phyloP scores from a whole-genome alignment of 495 filamentous ascomycete species.

The Hypomontagnella submonticulosa region DNA sequence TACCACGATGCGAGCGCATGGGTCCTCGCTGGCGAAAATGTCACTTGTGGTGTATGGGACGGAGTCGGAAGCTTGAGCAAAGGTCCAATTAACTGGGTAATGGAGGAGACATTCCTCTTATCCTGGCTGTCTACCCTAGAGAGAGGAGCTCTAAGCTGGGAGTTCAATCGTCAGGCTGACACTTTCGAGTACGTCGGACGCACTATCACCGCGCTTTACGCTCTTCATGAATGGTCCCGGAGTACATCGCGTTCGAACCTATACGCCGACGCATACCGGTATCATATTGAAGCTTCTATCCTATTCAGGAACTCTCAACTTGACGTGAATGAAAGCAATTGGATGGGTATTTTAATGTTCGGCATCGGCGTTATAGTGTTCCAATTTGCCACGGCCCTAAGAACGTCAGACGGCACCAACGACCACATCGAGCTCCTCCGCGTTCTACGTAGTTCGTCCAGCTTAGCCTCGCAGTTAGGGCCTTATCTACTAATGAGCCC shows the following conservation, averaged over 20 bases:
- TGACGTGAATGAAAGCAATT: conserved; percentile 39
- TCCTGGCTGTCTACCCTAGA: conserved; percentile 15
- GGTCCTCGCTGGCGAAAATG: neutral
- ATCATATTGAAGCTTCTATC: conserved; percentile 37
- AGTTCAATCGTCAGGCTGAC: conserved; percentile 20
- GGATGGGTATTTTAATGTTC: conserved; percentile 41
- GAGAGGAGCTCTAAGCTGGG: neutral
- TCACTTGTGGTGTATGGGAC: neutral
- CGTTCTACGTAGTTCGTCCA: conserved; percentile 29
- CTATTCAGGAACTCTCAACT: conserved; percentile 30
- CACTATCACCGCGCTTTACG: conserved; percentile 27
- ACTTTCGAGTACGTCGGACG: conserved; percentile 24
- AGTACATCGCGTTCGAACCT: conserved; percentile 8
- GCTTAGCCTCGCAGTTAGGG: conserved; percentile 30
- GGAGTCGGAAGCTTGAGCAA: neutral
- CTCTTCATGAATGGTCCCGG: conserved; percentile 26
- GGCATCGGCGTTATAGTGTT: conserved; percentile 43
- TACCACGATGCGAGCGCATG: neutral
- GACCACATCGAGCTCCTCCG: conserved; percentile 34
- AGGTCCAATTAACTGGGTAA: conserved; percentile 4
- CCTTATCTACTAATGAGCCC: conserved; percentile 35
- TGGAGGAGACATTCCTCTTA: conserved; percentile 28
- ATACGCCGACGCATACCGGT: conserved; percentile 26
- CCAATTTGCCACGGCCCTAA: conserved; percentile 32
- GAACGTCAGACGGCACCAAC: conserved; percentile 8